phyloP scores from a whole-genome alignment of 176 grass and related monocot species.

The Rhipidocladum racemiflorum region DNA sequence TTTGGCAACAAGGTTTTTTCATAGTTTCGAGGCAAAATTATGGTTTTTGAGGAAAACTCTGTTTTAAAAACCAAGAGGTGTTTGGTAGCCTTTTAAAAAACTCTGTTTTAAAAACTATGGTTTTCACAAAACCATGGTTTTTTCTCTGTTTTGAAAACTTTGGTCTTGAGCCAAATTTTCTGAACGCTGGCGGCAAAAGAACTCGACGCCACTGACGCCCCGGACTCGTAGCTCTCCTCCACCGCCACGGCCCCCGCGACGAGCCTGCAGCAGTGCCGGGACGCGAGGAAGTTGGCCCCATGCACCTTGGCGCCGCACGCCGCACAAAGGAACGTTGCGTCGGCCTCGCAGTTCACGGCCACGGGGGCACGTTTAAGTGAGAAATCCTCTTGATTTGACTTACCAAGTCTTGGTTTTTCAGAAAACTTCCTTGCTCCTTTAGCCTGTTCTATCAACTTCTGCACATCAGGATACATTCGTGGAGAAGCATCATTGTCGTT shows the following conservation, averaged over 20 bases:
- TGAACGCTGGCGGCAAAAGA: too few species aligned
- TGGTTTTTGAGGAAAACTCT: too few species aligned
- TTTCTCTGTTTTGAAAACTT: too few species aligned
- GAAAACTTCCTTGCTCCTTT: slow-evolving; percentile 47
- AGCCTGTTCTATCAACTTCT: slow-evolving; percentile 46
- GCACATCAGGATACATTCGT: slow-evolving; percentile 27
- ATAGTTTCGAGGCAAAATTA: too few species aligned
- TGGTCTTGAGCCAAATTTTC: too few species aligned
- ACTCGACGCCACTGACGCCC: slow-evolving; percentile 13
- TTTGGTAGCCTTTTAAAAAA: too few species aligned
- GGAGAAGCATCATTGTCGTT: slow-evolving; percentile 26
- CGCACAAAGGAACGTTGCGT: slow-evolving; percentile 65
- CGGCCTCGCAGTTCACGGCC: slow-evolving; percentile 74
- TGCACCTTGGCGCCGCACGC: slow-evolving; percentile 73
- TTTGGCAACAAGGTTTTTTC: too few species aligned
- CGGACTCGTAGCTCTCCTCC: background rate
- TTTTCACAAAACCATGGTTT: too few species aligned
- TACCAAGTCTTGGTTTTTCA: slow-evolving; percentile 38
- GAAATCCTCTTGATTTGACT: slow-evolving; percentile 34
- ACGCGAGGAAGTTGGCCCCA: slow-evolving; percentile 88
- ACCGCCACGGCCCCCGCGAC: background rate
- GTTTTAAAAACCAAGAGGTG: too few species aligned
- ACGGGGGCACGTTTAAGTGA: slow-evolving; percentile 20
- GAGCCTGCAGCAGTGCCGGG: slow-evolving; percentile 56
- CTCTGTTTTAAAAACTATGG: too few species aligned